Conservation (phyloP, 768 basidiomycete genomes). For the Mrakia frigida region DNA sequence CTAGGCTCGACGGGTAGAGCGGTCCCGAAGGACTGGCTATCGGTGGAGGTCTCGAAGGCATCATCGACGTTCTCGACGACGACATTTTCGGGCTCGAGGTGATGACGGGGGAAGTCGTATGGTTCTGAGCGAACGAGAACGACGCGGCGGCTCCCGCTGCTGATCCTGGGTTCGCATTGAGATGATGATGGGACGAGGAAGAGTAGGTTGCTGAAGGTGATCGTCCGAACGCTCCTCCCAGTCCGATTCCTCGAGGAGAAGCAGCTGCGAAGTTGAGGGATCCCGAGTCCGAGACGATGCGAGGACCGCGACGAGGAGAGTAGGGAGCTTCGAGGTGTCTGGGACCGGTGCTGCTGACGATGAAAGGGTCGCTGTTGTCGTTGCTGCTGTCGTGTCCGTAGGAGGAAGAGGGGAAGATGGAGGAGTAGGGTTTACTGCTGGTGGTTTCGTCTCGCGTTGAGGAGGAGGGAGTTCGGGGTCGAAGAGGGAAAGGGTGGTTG, state of each 20-base stretch:
- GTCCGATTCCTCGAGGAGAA: background rate
- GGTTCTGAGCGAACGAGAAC: constrained; percentile 18
- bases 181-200: background rate
- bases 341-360: background rate
- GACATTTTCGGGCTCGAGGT: constrained; percentile 23
- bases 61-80: constrained; percentile 23
- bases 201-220: constrained; percentile 18
- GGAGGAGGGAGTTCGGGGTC: constrained; percentile 1
- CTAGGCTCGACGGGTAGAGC: constrained; percentile 13
- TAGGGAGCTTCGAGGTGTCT: background rate
- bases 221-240: constrained; percentile 9
- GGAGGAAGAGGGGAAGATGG: background rate
- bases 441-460: constrained; percentile 1
- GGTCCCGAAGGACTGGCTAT: background rate
- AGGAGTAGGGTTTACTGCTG: background rate
- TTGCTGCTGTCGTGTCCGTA: no score
- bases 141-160: background rate
- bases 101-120: constrained; percentile 15
- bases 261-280: background rate
- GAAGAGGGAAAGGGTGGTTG: background rate
- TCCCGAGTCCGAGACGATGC: background rate
- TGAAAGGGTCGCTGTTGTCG: background rate
- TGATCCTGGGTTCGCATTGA: background rate
- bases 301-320: background rate
- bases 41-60: background rate